Evolutionary conservation across 164 flowering plant species (phyloP).

Genomic region (Umbilicus rupestris): DNA sequence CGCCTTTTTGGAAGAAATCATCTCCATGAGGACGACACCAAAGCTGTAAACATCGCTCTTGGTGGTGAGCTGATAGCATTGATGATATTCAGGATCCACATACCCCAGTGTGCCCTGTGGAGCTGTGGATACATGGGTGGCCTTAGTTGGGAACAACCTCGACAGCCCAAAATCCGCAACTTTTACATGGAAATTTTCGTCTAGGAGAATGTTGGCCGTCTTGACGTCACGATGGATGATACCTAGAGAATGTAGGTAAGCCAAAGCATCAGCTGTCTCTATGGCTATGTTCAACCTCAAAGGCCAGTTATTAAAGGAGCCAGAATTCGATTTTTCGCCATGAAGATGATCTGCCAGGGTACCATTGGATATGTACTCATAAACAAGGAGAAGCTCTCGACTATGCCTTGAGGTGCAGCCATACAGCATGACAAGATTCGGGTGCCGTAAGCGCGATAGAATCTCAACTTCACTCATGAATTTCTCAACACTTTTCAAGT

Average conservation of each 20-base stretch:
- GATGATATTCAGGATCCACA: slow-evolving; percentile 7
- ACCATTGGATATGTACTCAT: slow-evolving; percentile 6
- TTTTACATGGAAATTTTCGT: not conserved
- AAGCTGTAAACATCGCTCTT: slow-evolving; percentile 10
- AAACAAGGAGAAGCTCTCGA: slow-evolving; percentile 8
- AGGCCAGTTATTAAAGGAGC: not conserved
- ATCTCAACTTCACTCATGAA: slow-evolving; percentile 10
- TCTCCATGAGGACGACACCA: slow-evolving; percentile 5
- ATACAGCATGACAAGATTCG: slow-evolving; percentile 3
- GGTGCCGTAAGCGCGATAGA: slow-evolving; percentile 8
- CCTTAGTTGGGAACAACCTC: slow-evolving; percentile 1
- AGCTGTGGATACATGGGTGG: slow-evolving; percentile 8
- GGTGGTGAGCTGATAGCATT: slow-evolving; percentile 6
- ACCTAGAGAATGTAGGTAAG: slow-evolving; percentile 7
- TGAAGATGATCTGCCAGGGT: slow-evolving; percentile 2
- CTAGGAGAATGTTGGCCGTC: slow-evolving; percentile 5
- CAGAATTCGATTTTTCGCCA: not conserved
- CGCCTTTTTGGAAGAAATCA: slow-evolving; percentile 4
- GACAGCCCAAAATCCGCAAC: slow-evolving; percentile 8
- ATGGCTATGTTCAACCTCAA: slow-evolving; percentile 7
- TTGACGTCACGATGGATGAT: slow-evolving; percentile 6
- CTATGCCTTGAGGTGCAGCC: slow-evolving; percentile 10
- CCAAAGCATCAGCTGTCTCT: slow-evolving; percentile 9
- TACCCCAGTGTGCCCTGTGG: slow-evolving; percentile 7
- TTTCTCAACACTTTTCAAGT: slow-evolving; percentile 5